phyloP scores from a whole-genome alignment of 1,284 basidiomycete genomes.

The Ustilago shanxiensis region DNA sequence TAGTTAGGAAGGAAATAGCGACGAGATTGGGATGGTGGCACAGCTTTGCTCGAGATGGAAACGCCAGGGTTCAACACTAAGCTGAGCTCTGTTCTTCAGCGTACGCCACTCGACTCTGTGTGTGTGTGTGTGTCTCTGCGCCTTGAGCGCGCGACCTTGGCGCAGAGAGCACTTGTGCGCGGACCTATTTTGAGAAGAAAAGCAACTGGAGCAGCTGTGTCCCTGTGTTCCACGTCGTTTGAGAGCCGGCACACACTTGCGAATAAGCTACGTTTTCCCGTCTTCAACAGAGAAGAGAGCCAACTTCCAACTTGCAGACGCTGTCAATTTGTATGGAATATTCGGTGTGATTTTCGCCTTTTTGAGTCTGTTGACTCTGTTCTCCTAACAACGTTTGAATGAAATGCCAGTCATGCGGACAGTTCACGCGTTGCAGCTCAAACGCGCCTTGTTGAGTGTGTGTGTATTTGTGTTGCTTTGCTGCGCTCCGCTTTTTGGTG shows the following conservation, averaged over 20 bases:
- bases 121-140: too few relatives aligned
- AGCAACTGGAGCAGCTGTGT: neutral
- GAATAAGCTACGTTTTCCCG: conserved; percentile 16
- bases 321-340: neutral
- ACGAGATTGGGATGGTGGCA: conserved; percentile 12
- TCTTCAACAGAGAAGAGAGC: neutral
- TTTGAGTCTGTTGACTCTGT: neutral
- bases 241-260: neutral
- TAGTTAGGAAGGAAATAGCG: neutral
- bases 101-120: conserved; percentile 4
- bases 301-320: conserved; percentile 6
- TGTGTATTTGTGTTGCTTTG: neutral
- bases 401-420: conserved; percentile 13
- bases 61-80: conserved; percentile 16
- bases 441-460: conserved; percentile 16
- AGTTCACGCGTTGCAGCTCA: conserved; percentile 11
- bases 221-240: conserved; percentile 30
- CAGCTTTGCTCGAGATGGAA: conserved; percentile 8
- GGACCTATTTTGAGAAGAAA: conserved; percentile 44
- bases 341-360: neutral
- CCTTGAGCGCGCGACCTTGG: conserved; percentile 25
- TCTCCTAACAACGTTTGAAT: neutral
- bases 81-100: neutral
- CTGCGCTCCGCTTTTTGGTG: neutral
- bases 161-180: conserved; percentile 8